phyloP scores from a whole-genome alignment of 495 filamentous ascomycete species.

The Xylaria longipes region DNA sequence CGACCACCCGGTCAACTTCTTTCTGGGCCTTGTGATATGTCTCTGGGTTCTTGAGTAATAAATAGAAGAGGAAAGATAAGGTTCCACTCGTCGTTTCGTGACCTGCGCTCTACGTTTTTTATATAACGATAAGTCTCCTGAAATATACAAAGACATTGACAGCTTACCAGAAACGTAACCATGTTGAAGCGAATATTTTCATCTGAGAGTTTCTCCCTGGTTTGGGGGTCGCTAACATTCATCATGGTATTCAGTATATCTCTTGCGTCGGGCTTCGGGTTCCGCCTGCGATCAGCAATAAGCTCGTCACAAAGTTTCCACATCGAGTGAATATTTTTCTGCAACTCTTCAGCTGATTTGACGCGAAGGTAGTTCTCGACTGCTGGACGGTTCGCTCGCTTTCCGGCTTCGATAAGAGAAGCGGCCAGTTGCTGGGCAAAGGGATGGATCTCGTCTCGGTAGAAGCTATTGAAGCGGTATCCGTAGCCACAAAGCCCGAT shows the following conservation, averaged over 20 bases:
- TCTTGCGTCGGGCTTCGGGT: slow-evolving; percentile 59
- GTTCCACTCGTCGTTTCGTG: slow-evolving; percentile 67
- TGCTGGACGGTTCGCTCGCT: slow-evolving; percentile 49
- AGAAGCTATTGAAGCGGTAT: slow-evolving; percentile 69
- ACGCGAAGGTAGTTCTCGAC: slow-evolving; percentile 55
- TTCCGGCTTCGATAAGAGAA: slow-evolving; percentile 56
- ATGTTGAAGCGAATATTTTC: slow-evolving; percentile 66
- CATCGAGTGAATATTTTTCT: slow-evolving; percentile 58
- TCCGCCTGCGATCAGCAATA: slow-evolving; percentile 56
- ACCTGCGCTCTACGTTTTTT: slow-evolving; percentile 47
- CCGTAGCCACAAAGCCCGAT: slow-evolving; percentile 69
- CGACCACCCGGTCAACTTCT: slow-evolving; percentile 59
- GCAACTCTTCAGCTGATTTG: slow-evolving; percentile 55
- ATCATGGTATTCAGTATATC: slow-evolving; percentile 71
- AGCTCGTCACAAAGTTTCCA: slow-evolving; percentile 60
- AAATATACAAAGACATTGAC: slow-evolving; percentile 31
- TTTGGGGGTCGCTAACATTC: slow-evolving; percentile 62
- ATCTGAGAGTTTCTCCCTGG: slow-evolving; percentile 61
- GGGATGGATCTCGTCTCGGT: slow-evolving; percentile 61
- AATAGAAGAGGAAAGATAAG: slow-evolving; percentile 47
- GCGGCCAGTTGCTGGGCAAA: slow-evolving; percentile 64
- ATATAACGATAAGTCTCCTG: not conserved
- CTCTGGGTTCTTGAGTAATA: slow-evolving; percentile 44
- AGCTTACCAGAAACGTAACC: slow-evolving; percentile 63
- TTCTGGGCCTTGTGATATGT: slow-evolving; percentile 40